Evolutionary conservation across 2,329 filamentous ascomycete species (phyloP).

Genomic region (Sphaceloma murrayae): DNA sequence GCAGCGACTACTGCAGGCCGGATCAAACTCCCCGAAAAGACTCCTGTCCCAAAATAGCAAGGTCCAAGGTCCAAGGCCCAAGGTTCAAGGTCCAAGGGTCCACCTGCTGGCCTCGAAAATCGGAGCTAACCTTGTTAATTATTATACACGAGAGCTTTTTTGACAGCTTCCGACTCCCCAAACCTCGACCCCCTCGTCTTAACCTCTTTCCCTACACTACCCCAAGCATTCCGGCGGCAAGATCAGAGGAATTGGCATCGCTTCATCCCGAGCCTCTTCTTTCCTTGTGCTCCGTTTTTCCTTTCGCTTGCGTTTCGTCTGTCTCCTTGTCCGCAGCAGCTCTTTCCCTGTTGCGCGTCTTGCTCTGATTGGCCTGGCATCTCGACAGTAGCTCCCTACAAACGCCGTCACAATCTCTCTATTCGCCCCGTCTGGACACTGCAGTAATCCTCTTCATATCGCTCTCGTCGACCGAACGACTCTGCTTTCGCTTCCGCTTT

Average conservation of each 20-base stretch:
- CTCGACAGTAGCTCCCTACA: background rate
- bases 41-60: background rate
- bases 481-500: slow-evolving; percentile 2
- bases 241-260: slow-evolving; percentile 11
- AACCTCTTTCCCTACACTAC: slow-evolving; percentile 13
- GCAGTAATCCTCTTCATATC: slow-evolving; percentile 8
- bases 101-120: slow-evolving; percentile 8
- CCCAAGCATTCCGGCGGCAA: slow-evolving; percentile 11
- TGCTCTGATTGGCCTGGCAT: slow-evolving; percentile 8
- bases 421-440: slow-evolving; percentile 9
- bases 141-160: slow-evolving; percentile 8
- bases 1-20: no score
- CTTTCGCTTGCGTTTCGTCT: slow-evolving; percentile 12
- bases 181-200: slow-evolving; percentile 19
- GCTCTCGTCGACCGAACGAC: slow-evolving; percentile 4
- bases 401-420: background rate
- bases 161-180: slow-evolving; percentile 17
- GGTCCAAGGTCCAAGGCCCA: background rate
- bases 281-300: slow-evolving; percentile 18
- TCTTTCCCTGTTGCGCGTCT: slow-evolving; percentile 6
- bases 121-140: slow-evolving; percentile 1
- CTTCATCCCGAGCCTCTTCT: slow-evolving; percentile 17
- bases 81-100: background rate
- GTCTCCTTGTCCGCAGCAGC: slow-evolving; percentile 15
- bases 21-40: background rate